Conservation (phyloP, 108 stramenopile genomes). For the Seminavis robusta region DNA sequence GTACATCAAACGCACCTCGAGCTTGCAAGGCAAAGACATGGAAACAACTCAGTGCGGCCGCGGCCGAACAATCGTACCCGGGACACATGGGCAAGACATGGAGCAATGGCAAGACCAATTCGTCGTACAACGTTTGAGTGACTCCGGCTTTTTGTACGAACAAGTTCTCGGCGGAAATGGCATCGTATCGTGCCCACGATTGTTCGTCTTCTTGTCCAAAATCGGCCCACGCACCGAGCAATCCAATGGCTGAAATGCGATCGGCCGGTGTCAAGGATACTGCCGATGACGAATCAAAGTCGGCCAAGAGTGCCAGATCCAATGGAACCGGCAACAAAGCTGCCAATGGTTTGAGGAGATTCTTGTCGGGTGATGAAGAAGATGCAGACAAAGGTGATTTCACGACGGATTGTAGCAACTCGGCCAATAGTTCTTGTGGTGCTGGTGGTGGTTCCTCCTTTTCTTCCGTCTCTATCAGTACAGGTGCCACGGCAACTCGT, state of each 20-base stretch:
- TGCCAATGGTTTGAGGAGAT: slow-evolving; percentile 26
- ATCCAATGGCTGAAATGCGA: slow-evolving; percentile 57
- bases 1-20: slow-evolving; percentile 81
- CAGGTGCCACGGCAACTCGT: slow-evolving; percentile 71
- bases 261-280: slow-evolving; percentile 34
- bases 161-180: slow-evolving; percentile 60
- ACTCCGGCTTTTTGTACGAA: slow-evolving; percentile 63
- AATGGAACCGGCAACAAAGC: slow-evolving; percentile 63
- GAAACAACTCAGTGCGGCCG: slow-evolving; percentile 83
- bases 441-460: slow-evolving; percentile 14
- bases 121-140: slow-evolving; percentile 49
- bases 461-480: slow-evolving; percentile 34
- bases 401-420: not conserved
- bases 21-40: slow-evolving; percentile 86
- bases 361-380: no score
- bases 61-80: slow-evolving; percentile 79
- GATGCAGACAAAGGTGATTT: not conserved
- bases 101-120: slow-evolving; percentile 72
- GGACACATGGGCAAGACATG: slow-evolving; percentile 84
- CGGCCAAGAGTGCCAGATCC: slow-evolving; percentile 67
- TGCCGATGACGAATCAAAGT: slow-evolving; percentile 38
- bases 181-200: slow-evolving; percentile 69
- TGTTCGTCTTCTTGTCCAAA: slow-evolving; percentile 70
- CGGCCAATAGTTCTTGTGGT: not conserved
- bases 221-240: slow-evolving; percentile 70